Base-by-base conservation (phyloP, 1,139 yeast genomes). In the Protomyces lactucae-debilis region DNA sequence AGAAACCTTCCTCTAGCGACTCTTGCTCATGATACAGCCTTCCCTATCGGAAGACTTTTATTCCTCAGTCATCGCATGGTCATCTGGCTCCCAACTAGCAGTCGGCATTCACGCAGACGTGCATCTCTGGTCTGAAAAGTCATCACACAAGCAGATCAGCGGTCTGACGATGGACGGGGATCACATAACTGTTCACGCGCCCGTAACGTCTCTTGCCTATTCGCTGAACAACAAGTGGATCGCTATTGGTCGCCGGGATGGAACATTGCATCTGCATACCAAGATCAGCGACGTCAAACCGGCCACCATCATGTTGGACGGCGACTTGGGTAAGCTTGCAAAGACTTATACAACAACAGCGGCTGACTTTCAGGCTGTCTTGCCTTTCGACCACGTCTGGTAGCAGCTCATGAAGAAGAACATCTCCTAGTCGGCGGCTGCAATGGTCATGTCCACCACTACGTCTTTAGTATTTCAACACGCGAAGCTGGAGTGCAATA, bases 1-100 rank as follows among this genome's bases (percentile, higher is more conserved):
- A 52, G 45, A 18, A 10, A 3, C 2, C 54, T 12, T 12, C 9
- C 12, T 14, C 3, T 2, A 6, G 3, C 3, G 3, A 3, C 10
- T 21, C 25, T 14, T 21, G 56, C 35, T 36, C 23, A 35, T 18
- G 18, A 0, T 1, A 9, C 6, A 35, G 25, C 93, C 92, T 0
- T 85, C 85, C 0, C 75, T 91, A 61, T 78, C 87, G 66, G 87
- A 89, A 72, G 97, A 91, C 73, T 91, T 85, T 73, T 91, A 91
- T 74, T 82, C 90, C 0, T 88, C 88, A 71, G 77, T 88, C 59
- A 82, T 90, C 0, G 82, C 92, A 10, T 90, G 96, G 96, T 73
- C 74, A 2, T 72, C 72, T 32, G 75, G 83, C 0, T 80, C 80
- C 35, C 78, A 78, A 39, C 77, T 90, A 0, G 87, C 87, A 0